phyloP scores from a whole-genome alignment of 257 asterid genomes.

The Linaria vulgaris region DNA sequence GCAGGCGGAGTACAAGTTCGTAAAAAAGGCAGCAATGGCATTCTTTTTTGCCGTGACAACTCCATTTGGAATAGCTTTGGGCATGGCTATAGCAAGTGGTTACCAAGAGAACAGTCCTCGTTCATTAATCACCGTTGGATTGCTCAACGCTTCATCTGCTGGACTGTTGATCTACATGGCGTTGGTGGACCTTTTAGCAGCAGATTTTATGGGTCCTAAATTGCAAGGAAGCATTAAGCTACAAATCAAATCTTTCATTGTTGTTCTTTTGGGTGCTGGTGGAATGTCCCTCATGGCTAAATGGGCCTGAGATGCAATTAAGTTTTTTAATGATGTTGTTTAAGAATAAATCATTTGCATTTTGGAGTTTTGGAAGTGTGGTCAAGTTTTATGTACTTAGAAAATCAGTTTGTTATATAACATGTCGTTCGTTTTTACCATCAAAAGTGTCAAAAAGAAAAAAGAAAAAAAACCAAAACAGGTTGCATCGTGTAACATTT shows the following conservation, averaged over 20 bases:
- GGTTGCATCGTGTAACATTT: too few relatives aligned
- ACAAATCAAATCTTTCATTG: conserved; percentile 40
- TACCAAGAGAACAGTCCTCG: conserved; percentile 60
- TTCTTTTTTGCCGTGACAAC: conserved; percentile 57
- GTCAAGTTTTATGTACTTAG: too few relatives aligned
- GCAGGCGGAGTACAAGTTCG: too few relatives aligned
- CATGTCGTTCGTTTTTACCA: too few relatives aligned
- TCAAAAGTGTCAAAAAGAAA: too few relatives aligned
- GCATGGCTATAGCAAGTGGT: conserved; percentile 38
- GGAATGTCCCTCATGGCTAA: conserved; percentile 74
- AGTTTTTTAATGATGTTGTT: too few relatives aligned
- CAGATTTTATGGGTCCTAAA: conserved; percentile 56
- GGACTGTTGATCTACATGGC: conserved; percentile 62
- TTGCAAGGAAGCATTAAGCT: conserved; percentile 49
- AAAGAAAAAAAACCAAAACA: too few relatives aligned
- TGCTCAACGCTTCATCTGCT: conserved; percentile 52
- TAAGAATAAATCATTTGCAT: too few relatives aligned
- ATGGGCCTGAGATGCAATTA: conserved; percentile 44
- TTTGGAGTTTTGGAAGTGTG: too few relatives aligned
- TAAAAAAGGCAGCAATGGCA: conserved; percentile 42
- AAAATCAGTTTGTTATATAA: too few relatives aligned
- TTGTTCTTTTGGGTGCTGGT: conserved; percentile 53
- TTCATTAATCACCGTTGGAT: conserved; percentile 46
- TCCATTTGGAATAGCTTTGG: conserved; percentile 63
- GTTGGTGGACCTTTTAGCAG: conserved; percentile 57